Evolutionary conservation across 2,329 filamentous ascomycete genomes (phyloP), one percentile per base, ranked within the genome.

Genomic region (Didymella exigua): DNA sequence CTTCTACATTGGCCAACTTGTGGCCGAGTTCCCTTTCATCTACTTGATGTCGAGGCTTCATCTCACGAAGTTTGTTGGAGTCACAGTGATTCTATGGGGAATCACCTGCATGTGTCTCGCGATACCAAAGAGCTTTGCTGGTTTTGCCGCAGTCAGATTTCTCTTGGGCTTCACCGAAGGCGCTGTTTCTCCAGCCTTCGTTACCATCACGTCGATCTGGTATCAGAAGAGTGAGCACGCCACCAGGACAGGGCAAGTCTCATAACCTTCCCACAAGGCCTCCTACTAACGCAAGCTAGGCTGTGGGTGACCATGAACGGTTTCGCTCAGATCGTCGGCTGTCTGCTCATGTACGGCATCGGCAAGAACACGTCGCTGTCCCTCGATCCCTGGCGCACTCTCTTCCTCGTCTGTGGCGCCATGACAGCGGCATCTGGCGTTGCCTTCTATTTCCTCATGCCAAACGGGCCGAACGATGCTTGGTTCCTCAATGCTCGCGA

Each of bases 341-440:
- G 70, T 24, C 56, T 81, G 5, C 70, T 81, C n/a, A 81, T 81
- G 78, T 82, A 82, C 59, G 79, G 79, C 30, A 80, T 83, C 46
- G 81, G 79, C 33, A 46, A 52, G 30, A 76, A 79, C 49, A 62
- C 56, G 0, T 61, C 63, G 2, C 61, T 78, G 2, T 47, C 70
- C 0, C 65, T 84, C 4, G 72, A 71, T 0, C 75, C 79, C 0
- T 84, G 81, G 81, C 69, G 79, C 29, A 66, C 74, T 0, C 64
- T 83, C 31, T 83, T 83, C 61, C 66, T 83, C 26, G 71, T 84
- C 11, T 82, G 78, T 51, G 81, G 81, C n/a, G 77, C 75, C 0
- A 54, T 82, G 7, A 83, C 81, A 0, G 60, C 72, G 2, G 66
- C 69, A 1, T 70, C 73, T 7, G 81, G 81, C 1, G 64, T 80